Base-by-base conservation (phyloP, 1,139 yeast species). In the Meyerozyma elateridarum region DNA sequence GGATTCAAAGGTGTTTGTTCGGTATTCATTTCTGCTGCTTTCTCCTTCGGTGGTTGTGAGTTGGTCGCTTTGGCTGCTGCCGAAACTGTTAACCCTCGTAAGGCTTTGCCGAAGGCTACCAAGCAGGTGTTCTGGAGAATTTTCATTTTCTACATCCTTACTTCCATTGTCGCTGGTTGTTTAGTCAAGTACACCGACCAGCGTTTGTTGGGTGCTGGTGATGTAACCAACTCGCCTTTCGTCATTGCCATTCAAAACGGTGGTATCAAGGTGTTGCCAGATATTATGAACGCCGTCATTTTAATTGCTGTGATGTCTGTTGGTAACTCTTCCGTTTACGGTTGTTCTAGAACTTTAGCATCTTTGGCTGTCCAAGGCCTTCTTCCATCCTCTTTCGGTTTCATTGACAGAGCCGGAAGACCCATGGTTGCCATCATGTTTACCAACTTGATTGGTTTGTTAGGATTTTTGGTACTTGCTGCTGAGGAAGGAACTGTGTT, bases 11-110 rank as follows among this genome's bases (percentile, higher is more conserved):
- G 96, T 44, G 77, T 85, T 18, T 76, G 87, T 48, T 65, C 85
- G n/a, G 83, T 83, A 20, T 83, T 88, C 48, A 87, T 88, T 32
- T 75, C 81, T 20, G 93, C 95, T 17, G 93, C 95, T 5, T 88
- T 85, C 58, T 78, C 95, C 4, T 82, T 84, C 49, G 88, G 89
- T 34, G 93, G 93, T 47, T 76, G 83, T 33, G 95, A 85, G 59
- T 68, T 83, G 50, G 82, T 82, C 36, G 93, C 93, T 34, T 64
- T 87, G 42, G 88, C 94, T 13, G 88, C 94, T 22, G 87, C 93
- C 13, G 95, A 87, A 59, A 77, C 94, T 28, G 68, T 67, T 28
- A 78, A 83, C 54, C 95, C 95, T 26, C 46, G 69, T 51, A 72
- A 69, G 49, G 55, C 84, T 20, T 61, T 85, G 34, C 94, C 94